These are phyloP conservation scores for Nakataea oryzae DNA, from an alignment of 2,329 filamentous ascomycete species.

Conservation along the genomic window DNA sequence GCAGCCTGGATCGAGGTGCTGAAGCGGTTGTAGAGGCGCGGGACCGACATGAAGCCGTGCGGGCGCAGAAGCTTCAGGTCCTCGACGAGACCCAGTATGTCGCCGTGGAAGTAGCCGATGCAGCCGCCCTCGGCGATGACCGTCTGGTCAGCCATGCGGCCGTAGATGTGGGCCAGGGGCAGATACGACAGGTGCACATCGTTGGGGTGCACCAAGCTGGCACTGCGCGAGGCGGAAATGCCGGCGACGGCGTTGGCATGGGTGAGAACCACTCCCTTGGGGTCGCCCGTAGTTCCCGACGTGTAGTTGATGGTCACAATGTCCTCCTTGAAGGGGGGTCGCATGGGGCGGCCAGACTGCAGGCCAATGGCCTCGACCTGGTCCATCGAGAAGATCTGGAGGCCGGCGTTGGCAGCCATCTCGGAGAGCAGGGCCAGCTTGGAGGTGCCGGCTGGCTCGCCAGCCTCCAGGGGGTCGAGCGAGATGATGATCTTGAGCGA, in stretches of 20 bases:
- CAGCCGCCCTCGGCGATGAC: constrained; percentile 60
- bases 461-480: constrained; percentile 70
- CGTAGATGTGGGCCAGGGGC: constrained; percentile 88
- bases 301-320: constrained; percentile 87
- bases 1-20: constrained; percentile 69
- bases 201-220: constrained; percentile 34
- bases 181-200: constrained; percentile 78
- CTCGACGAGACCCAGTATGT: constrained; percentile 76
- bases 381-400: constrained; percentile 68
- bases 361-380: constrained; percentile 77
- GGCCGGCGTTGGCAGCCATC: constrained; percentile 62
- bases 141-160: constrained; percentile 71
- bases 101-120: constrained; percentile 91
- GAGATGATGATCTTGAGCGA: constrained; percentile 80
- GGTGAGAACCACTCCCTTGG: constrained; percentile 75
- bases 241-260: constrained; percentile 74
- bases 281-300: constrained; percentile 72
- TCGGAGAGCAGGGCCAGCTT: constrained; percentile 70
- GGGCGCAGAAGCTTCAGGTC: constrained; percentile 83
- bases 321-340: constrained; percentile 63
- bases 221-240: constrained; percentile 48
- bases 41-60: constrained; percentile 77
- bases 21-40: constrained; percentile 85
- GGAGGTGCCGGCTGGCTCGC: constrained; percentile 65
- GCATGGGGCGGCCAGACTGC: constrained; percentile 57